Base-by-base conservation (phyloP, 345 rosid species). In the Eucalyptus melliodora region DNA sequence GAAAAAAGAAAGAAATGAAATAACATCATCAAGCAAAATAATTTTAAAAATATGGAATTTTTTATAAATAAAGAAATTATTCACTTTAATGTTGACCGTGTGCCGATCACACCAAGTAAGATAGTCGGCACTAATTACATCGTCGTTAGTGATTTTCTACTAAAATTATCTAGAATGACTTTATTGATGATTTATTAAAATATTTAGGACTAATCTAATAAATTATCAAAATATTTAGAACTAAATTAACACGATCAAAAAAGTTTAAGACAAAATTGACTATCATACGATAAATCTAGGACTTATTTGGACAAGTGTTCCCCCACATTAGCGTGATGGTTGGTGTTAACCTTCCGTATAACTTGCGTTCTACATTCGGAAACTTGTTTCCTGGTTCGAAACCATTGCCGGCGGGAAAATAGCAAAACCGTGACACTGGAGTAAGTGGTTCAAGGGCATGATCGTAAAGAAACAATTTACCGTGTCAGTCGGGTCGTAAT, bases 211-310 rank as follows among this genome's bases (percentile, higher is more conserved):
- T 53, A 53, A 53, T 19, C 24, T 19, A 53, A 53, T 1, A 53
- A 53, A 53, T 53, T 5, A 53, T 53, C 24, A 53, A 53, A 53
- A 53, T 19, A 53, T 53, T 3, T 19, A 19, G 0, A 0, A 53
- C 5, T 19, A 53, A 53, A 53, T 53, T 8, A 53, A 53, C 2
- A 53, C 0, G 1, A 19, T 21, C 4, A 53, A 53, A 53, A 53
- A 21, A 0, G 2, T 1, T 8, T 8, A 53, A 8, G 5, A 21
- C 2, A 8, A 53, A 53, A 53, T 0, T 4, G 0, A 2, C 11
- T 26, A 53, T 0, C 0, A 2, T 53, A 3, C 2, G 0, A 8
- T 53, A 53, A 21, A 53, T 53, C 11, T 8, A 53, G 1, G 5
- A 53, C 5, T 53, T 53, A 19, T 53, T 53, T 53, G 30, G 30